Conservation (phyloP, 495 filamentous ascomycete genomes). For the Talaromyces proteolyticus region DNA sequence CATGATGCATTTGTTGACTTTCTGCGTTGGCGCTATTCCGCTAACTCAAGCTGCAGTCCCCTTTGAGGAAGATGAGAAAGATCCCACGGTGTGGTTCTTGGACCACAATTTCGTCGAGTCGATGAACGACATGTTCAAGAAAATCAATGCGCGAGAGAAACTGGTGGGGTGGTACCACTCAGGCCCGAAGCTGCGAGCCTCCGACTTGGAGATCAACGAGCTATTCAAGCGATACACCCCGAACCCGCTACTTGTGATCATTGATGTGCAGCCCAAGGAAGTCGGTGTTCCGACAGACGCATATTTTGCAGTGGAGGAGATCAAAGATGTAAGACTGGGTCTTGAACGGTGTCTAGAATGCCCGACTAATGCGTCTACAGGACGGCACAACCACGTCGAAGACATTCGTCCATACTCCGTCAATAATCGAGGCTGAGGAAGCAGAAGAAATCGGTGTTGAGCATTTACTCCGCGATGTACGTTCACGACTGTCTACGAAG, state of each 20-base stretch:
- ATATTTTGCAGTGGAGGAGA: constrained; percentile 98
- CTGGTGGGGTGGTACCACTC: constrained; percentile 99
- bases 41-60: constrained; percentile 64
- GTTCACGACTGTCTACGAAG: too few species aligned
- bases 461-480: constrained; percentile 93
- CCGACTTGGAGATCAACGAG: constrained; percentile 98
- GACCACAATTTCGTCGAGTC: constrained; percentile 99
- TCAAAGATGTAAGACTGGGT: constrained; percentile 81
- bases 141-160: constrained; percentile 98
- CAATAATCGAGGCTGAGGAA: constrained; percentile 97
- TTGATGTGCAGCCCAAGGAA: constrained; percentile 98
- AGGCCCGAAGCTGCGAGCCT: constrained; percentile 91
- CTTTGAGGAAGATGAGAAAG: constrained; percentile 98
- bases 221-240: constrained; percentile 99
- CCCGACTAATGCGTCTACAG: constrained; percentile 43
- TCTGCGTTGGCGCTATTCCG: too few species aligned
- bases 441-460: constrained; percentile 99
- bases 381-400: constrained; percentile 95
- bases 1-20: too few species aligned
- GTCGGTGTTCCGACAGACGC: constrained; percentile 97
- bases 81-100: constrained; percentile 97
- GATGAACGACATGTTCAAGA: constrained; percentile 99
- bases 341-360: not conserved
- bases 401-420: constrained; percentile 98
- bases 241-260: constrained; percentile 92